Percentiles rank a stretch among this genome's conserved stretches.
Conservation (phyloP, 768 basidiomycete species). For the Lepiota venenata region DNA sequence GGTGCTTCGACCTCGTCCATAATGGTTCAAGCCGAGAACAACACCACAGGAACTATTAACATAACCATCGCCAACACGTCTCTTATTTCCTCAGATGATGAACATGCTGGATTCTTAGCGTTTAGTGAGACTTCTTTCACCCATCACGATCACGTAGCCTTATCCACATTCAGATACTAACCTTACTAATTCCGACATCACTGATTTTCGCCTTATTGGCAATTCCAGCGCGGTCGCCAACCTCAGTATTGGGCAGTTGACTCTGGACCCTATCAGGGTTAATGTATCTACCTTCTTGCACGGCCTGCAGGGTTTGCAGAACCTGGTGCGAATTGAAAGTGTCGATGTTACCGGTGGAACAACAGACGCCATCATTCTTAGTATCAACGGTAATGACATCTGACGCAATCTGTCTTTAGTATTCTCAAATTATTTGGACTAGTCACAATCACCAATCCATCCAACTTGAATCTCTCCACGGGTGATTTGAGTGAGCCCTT, state of each 20-base stretch:
- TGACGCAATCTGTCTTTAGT: background rate
- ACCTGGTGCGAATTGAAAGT: slow-evolving; percentile 46
- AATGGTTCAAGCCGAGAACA: slow-evolving; percentile 42
- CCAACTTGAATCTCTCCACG: slow-evolving; percentile 54
- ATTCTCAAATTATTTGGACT: slow-evolving; percentile 1
- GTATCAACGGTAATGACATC: slow-evolving; percentile 45
- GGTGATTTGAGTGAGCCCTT: slow-evolving; percentile 60
- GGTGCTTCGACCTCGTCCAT: slow-evolving; percentile 64
- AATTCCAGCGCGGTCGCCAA: slow-evolving; percentile 58
- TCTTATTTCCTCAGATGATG: slow-evolving; percentile 42
- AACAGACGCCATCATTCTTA: slow-evolving; percentile 51
- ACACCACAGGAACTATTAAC: slow-evolving; percentile 62
- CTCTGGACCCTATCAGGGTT: slow-evolving; percentile 69
- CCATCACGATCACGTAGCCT: slow-evolving; percentile 8
- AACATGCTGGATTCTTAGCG: slow-evolving; percentile 49
- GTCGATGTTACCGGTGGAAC: slow-evolving; percentile 72
- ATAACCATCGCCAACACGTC: slow-evolving; percentile 57
- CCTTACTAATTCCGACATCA: slow-evolving; percentile 45
- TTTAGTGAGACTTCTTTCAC: slow-evolving; percentile 45
- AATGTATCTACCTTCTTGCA: slow-evolving; percentile 59
- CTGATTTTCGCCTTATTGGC: slow-evolving; percentile 57
- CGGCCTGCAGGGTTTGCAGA: slow-evolving; percentile 60
- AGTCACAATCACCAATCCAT: slow-evolving; percentile 69
- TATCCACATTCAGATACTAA: slow-evolving; percentile 39
- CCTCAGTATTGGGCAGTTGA: slow-evolving; percentile 60